Conservation (phyloP, 805 yeast species). For the Spathaspora hagerdaliae region DNA sequence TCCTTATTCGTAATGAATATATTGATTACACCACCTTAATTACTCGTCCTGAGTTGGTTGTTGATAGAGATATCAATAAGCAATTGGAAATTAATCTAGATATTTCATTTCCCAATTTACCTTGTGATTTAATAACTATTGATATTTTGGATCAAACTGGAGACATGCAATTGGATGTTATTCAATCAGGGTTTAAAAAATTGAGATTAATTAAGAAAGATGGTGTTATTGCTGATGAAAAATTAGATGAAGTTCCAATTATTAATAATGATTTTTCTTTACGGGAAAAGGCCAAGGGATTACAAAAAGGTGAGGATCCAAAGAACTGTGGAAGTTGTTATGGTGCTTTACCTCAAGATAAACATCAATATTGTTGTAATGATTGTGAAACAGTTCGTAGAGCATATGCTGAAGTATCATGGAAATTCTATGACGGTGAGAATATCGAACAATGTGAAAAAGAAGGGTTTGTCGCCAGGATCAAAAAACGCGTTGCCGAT, state of each 20-base stretch:
- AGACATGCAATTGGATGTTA: conserved; percentile 70
- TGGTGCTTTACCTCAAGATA: conserved; percentile 67
- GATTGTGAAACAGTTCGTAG: conserved; percentile 74
- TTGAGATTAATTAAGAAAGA: conserved; percentile 58
- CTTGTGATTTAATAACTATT: conserved; percentile 77
- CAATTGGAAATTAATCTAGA: conserved; percentile 78
- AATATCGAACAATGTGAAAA: conserved; percentile 86
- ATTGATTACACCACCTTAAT: conserved; percentile 63
- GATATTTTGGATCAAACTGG: conserved; percentile 91
- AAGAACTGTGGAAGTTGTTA: conserved; percentile 82
- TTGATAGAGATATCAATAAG: conserved; percentile 75
- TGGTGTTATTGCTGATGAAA: conserved; percentile 15
- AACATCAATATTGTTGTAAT: conserved; percentile 67
- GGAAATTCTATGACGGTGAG: conserved; percentile 90
- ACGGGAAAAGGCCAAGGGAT: conserved; percentile 28
- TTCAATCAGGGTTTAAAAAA: conserved; percentile 67
- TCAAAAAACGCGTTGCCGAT: conserved; percentile 49
- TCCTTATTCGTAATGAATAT: conserved; percentile 74
- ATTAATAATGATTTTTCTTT: conserved; percentile 22
- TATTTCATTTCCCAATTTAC: conserved; percentile 76
- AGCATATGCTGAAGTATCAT: conserved; percentile 72
- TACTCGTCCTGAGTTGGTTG: conserved; percentile 79
- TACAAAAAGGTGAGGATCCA: conserved; percentile 19
- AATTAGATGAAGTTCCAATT: conserved; percentile 22
- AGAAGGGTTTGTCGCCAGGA: conserved; percentile 73